phyloP scores from a whole-genome alignment of 768 basidiomycete genomes.

The Suillus lakei region DNA sequence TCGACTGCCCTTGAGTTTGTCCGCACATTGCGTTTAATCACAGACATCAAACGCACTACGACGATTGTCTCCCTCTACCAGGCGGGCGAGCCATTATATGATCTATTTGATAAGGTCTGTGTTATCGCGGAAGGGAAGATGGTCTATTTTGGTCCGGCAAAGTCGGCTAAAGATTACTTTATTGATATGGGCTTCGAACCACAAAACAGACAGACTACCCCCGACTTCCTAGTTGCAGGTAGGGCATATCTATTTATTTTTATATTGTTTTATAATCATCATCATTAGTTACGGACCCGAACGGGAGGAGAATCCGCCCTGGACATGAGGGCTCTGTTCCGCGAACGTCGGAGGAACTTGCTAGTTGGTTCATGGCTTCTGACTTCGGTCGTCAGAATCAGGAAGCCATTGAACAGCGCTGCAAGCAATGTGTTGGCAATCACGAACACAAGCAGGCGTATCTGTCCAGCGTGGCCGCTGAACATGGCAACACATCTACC shows the following conservation, averaged over 20 bases:
- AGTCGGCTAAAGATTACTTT: slow-evolving; percentile 61
- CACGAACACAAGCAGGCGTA: slow-evolving; percentile 47
- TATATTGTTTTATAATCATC: background rate
- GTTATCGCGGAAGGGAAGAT: slow-evolving; percentile 65
- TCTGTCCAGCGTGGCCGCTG: slow-evolving; percentile 52
- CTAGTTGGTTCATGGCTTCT: slow-evolving; percentile 48
- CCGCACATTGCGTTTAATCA: slow-evolving; percentile 69
- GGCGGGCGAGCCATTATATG: slow-evolving; percentile 71
- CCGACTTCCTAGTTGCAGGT: slow-evolving; percentile 58
- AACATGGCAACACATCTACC: slow-evolving; percentile 48
- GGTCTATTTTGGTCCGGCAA: slow-evolving; percentile 63
- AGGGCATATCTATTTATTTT: background rate
- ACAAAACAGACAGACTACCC: slow-evolving; percentile 61
- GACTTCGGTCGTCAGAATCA: slow-evolving; percentile 44
- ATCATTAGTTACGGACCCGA: slow-evolving; percentile 58
- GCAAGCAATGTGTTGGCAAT: slow-evolving; percentile 50
- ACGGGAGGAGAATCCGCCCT: slow-evolving; percentile 55
- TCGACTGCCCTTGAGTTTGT: slow-evolving; percentile 79
- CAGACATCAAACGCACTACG: slow-evolving; percentile 53
- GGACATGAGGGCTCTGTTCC: slow-evolving; percentile 27
- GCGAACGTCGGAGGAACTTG: slow-evolving; percentile 63
- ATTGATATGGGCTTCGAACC: slow-evolving; percentile 61
- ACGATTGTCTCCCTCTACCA: slow-evolving; percentile 88
- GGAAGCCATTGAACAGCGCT: slow-evolving; percentile 53
- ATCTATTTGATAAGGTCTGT: slow-evolving; percentile 73